These are phyloP conservation scores for Termitomyces heimii DNA, from an alignment of 768 basidiomycete species.

Conservation along the genomic window DNA sequence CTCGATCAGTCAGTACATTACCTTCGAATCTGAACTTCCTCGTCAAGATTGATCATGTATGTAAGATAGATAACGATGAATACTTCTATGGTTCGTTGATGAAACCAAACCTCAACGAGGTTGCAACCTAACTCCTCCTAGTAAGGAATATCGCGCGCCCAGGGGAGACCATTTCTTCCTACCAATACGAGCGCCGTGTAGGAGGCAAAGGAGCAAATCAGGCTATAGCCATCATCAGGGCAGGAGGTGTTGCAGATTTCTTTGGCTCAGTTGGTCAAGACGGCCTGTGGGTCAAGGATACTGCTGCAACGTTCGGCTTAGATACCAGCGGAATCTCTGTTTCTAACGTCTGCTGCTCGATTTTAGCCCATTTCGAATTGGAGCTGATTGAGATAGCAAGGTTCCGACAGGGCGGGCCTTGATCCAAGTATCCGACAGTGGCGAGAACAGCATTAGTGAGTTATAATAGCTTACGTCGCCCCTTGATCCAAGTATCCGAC, in stretches of 20 bases:
- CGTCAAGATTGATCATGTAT: neutral
- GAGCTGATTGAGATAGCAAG: slow-evolving; percentile 18
- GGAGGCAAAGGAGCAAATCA: slow-evolving; percentile 67
- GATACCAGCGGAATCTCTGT: slow-evolving; percentile 30
- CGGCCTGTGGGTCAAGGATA: slow-evolving; percentile 40
- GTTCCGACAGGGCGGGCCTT: slow-evolving; percentile 53
- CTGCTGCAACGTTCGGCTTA: slow-evolving; percentile 33
- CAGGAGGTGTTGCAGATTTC: slow-evolving; percentile 41
- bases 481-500: slow-evolving; percentile 53
- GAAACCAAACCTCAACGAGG: neutral
- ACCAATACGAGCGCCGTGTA: slow-evolving; percentile 37
- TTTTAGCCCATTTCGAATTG: neutral
- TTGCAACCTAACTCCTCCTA: slow-evolving; percentile 13
- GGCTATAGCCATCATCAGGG: slow-evolving; percentile 49
- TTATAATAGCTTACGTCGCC: neutral
- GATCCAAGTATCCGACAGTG: slow-evolving; percentile 50
- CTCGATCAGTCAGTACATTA: slow-evolving; percentile 37
- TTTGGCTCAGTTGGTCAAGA: slow-evolving; percentile 51
- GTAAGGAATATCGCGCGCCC: slow-evolving; percentile 49
- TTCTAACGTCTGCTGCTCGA: slow-evolving; percentile 28
- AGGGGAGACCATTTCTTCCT: slow-evolving; percentile 56
- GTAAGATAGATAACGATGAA: slow-evolving; percentile 46
- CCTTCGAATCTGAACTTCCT: neutral
- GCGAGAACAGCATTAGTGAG: slow-evolving; percentile 61
- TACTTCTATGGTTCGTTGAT: slow-evolving; percentile 42